Evolutionary conservation across 371 early-diverging fungal species (phyloP), one percentile per base, ranked within the genome.

Genomic region (Lichtheimia hyalospora): DNA sequence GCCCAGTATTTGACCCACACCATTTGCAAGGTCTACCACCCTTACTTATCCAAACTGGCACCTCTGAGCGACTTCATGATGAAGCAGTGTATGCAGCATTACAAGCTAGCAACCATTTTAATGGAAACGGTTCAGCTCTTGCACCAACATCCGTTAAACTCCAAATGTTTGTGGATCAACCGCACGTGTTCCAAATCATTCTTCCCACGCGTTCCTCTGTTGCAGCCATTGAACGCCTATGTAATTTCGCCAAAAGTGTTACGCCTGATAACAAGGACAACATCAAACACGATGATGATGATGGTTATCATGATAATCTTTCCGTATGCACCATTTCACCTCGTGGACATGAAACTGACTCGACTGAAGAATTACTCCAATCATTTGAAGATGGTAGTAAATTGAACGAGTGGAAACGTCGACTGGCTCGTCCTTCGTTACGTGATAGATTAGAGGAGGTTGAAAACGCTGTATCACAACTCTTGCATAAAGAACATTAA

Each of bases 121-220:
- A 55, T 10, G 51, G 42, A 23, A 66, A 44, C 50, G 57, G 62
- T 23, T 15, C 25, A 6, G 2, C 51, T 24, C 5, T 25, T n/a
- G 52, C 24, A 52, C 65, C 70, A 2, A 73, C 73, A 4, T n/a
- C 63, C 6, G 69, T 80, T 2, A 57, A 54, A 16, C 48, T 76
- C 10, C 76, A 79, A 54, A 28, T 74, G 27, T 92, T 84, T 63
- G 75, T 71, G 5, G 93, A 92, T 58, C 92, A 92, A 84, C 85
- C 89, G 3, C 93, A 93, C 58, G 91, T 90, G 5, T 93, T 91
- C 61, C 84, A 84, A 21, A 67, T 86, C 52, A 67, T 89, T 44
- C 62, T 75, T 15, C 61, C 67, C 0, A 68, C 68, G 18, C 62
- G 5, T 49, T 48, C 44, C 15, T 61, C 68, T 13, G 56, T 57